Evolutionary conservation across 352 stramenopile species (phyloP), one percentile per base, ranked within the genome.

Genomic region (Phytopythium montanum): DNA sequence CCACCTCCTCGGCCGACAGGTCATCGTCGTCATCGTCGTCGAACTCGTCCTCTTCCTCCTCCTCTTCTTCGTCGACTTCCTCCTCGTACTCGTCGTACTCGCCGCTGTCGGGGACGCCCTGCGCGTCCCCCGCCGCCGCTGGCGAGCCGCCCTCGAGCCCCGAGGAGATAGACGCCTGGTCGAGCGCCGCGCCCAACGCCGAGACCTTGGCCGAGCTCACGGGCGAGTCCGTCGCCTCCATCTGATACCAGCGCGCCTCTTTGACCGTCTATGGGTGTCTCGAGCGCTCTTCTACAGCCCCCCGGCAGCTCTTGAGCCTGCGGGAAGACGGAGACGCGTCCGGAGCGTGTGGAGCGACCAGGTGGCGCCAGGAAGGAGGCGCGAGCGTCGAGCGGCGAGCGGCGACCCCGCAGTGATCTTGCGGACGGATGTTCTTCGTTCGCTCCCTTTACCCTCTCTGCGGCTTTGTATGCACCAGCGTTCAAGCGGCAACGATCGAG

Each of bases 131-230:
- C 19, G 61, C 60, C 36, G 58, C 54, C 18, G 55, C 25, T 12
- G 64, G 59, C 7, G 73, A 74, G 6, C 53, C 55, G 0, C 49
- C 45, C 13, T 41, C 53, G 21, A 45, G 54, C 2, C 65, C 49
- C 25, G 59, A 79, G 10, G 85, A 92, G 56, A 95, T 92, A 21
- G 76, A 86, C 34, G 82, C 69, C 63, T 93, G 76, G 60, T 84
- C 75, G 31, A 95, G 73, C 33, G 85, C 83, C 54, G 85, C 85
- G 13, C 83, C 85, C 42, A 95, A 74, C 54, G 74, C 85, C 59
- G 81, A 90, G 31, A 95, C 72, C 59, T 90, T 87, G 33, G 78
- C 62, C 41, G 71, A 76, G 55, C 61, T 79, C 53, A 76, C 68
- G 52, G 71, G 68, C 54, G 71, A 79, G 42, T 45, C 55, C 7